Base-by-base conservation (phyloP, 1,284 basidiomycete genomes). In the Marasmius sp. region DNA sequence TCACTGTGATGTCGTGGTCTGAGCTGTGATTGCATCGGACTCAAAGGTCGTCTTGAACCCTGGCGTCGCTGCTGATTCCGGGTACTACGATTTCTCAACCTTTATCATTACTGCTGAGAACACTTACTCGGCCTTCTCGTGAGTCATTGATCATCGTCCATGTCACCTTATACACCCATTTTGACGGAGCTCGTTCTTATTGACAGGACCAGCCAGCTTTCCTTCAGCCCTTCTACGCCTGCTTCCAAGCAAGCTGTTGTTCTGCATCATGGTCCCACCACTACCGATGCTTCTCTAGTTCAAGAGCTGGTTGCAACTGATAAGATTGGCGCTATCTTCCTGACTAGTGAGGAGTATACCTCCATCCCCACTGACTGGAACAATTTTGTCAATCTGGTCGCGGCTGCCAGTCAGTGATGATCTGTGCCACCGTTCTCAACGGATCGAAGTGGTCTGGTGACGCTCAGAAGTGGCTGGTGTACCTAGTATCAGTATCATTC, bases 91-190 rank as follows among this genome's bases (percentile, higher is more conserved):
- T 18, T 65, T 69, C 37, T 59, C 67, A 2, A 64, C 68, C 57
- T 52, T 68, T n/a, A 62, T 70, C n/a, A 61, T 69, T 18, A 69
- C 67, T 9, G 66, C 66, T 27, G 67, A 70, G 57, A 55, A 61
- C 6, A 60, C 60, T 36, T 66, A 63, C 41, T 43, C 45, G 43
- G 59, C 66, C 33, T 70, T 70, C 39, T 34, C 36, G 70, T 70
- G 34, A 10, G 66, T 57, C n/a, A 16, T 5, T 11, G 27, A 18
- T 38, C 45, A 34, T 16, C 34, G 18, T 16, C 16, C 5, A 16
- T 38, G 58, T 37, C 14, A n/a, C n/a, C 27, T 43, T 43, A 6
- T 12, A 6, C 11, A 3, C 33, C 10, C 33, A 2, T 14, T 18
- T 22, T 18, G 50, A 16, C 27, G 27, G 27, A 5, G n/a, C 27